Evolutionary conservation across 768 basidiomycete species (phyloP), one percentile per base, ranked within the genome.

Genomic region (Crassisporium funariophilum): DNA sequence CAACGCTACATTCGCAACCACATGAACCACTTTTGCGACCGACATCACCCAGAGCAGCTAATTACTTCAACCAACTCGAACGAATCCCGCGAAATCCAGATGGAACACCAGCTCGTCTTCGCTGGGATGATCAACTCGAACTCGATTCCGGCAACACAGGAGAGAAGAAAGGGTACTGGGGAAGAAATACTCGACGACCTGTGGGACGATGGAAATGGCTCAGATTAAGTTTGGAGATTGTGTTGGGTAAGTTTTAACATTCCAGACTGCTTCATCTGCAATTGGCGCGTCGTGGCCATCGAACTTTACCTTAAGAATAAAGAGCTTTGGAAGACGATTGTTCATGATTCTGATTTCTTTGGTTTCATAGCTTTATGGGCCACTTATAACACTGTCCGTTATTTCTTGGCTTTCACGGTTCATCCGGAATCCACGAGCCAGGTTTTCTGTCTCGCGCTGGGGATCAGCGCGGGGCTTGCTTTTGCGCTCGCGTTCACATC

Each of bases 371-470:
- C 68, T 49, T 61, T 60, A 21, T 90, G 86, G 83, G 75, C 79
- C 20, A 59, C 71, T 6, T 89, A 86, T 61, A 83, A 76, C 50
- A 71, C 77, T 5, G 61, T 81, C 42, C 82, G 86, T 35, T 91
- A 89, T 60, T 83, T 77, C 55, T 56, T 88, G 9, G 81, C 84
- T 3, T 84, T 76, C 54, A 67, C 67, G 8, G 54, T 67, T 13
- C 77, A 76, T 59, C 51, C 65, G 2, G 69, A 74, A 5, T 46
- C 50, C 12, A 60, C 56, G 16, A 78, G 79, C 29, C 76, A 78
- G 50, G 57, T 61, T 0, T 58, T 69, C 19, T 66, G 78, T 16
- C 63, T 85, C 4, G 70, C 70, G 2, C 66, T 86, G 12, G 84
- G 78, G 4, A 73, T 75, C 36, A 66, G 67, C 46, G 64, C 80